Conservation (phyloP, 352 stramenopile genomes). For the Phytophthora podocarpi region DNA sequence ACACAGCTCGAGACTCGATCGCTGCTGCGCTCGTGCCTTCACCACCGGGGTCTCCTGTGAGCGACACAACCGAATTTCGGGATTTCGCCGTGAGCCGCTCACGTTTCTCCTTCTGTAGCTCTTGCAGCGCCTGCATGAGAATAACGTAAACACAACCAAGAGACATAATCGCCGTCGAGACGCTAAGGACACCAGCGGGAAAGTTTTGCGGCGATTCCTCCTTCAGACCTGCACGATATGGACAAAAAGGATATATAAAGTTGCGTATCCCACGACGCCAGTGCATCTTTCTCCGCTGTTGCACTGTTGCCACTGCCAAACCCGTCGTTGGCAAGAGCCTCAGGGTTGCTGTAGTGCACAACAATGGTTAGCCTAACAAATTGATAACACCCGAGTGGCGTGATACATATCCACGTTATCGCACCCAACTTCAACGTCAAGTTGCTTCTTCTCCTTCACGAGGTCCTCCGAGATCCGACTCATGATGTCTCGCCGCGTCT, state of each 20-base stretch:
- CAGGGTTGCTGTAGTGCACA: conserved; percentile 22
- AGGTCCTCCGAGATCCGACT: conserved; percentile 74
- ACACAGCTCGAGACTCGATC: conserved; percentile 11
- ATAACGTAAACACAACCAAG: conserved; percentile 48
- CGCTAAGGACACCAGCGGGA: conserved; percentile 25
- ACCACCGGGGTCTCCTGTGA: conserved; percentile 4
- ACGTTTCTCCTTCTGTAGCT: conserved; percentile 60
- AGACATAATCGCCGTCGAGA: conserved; percentile 2
- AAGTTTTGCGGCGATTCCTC: background rate
- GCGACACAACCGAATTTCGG: conserved; percentile 20
- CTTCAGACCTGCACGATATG: background rate
- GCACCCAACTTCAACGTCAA: conserved; percentile 66
- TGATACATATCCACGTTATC: conserved; percentile 1
- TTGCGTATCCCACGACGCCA: conserved; percentile 73
- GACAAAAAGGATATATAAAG: conserved; percentile 64
- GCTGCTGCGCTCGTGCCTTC: background rate
- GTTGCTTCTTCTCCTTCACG: conserved; percentile 62
- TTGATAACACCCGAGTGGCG: background rate
- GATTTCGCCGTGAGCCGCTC: conserved; percentile 41
- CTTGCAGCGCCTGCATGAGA: conserved; percentile 52
- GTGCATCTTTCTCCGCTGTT: conserved; percentile 50
- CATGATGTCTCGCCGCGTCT: conserved; percentile 70
- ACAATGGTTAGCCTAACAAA: background rate
- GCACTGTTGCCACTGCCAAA: conserved; percentile 19
- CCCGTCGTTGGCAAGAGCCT: conserved; percentile 19